Percentiles rank a stretch among this genome's conserved stretches.
Conservation (phyloP, 495 filamentous ascomycete species). For the Neurospora cerealis region DNA sequence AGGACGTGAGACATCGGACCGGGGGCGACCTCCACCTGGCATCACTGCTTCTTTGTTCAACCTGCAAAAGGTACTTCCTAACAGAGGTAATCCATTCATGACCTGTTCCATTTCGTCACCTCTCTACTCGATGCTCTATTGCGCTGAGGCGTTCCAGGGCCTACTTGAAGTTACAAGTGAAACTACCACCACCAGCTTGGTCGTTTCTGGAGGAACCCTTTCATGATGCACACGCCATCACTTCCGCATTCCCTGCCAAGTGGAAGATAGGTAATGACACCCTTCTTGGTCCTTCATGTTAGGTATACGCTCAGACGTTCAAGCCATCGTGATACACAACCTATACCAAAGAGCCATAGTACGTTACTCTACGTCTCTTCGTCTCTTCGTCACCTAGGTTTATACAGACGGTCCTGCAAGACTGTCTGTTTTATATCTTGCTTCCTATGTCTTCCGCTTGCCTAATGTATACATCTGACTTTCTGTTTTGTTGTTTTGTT, state of each 20-base stretch:
- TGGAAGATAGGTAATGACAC: not conserved
- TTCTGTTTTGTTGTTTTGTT: not conserved
- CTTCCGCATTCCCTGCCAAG: not conserved
- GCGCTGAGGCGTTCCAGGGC: not conserved
- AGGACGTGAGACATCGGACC: not conserved
- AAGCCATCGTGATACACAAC: not conserved
- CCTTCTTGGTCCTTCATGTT: not conserved
- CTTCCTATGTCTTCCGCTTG: not conserved
- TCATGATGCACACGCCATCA: not conserved
- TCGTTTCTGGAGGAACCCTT: not conserved
- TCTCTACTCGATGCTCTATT: not conserved
- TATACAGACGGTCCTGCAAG: not conserved
- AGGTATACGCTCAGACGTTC: not conserved
- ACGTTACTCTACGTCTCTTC: not conserved
- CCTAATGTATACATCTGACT: not conserved
- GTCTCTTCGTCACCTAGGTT: not conserved
- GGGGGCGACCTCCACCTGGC: not conserved
- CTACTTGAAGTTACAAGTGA: not conserved
- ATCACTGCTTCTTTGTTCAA: not conserved
- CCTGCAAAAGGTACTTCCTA: not conserved
- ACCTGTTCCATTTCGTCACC: not conserved
- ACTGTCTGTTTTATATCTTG: not conserved
- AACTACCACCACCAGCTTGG: not conserved
- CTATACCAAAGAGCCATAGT: not conserved
- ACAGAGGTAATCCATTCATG: not conserved